Base-by-base conservation (phyloP, 2,329 filamentous ascomycete species). In the Apiospora phragmitis region DNA sequence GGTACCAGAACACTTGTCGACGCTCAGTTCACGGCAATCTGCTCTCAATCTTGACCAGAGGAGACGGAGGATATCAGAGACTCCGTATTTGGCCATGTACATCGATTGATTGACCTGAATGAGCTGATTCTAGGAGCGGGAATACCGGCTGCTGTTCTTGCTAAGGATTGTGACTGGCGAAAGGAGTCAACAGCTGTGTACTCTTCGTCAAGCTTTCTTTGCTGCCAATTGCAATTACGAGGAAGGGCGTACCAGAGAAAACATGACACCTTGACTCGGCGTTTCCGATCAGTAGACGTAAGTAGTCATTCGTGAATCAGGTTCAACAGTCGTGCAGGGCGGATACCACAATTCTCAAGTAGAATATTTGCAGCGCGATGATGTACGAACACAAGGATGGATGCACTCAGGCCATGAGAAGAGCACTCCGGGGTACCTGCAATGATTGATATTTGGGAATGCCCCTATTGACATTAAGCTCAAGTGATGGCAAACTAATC, bases 391-490 rank as follows among this genome's bases (percentile, higher is more conserved):
- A 41, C 14, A 3, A 41, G 8, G 38, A 41, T 4, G 4, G 35
- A 12, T 41, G 43, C 43, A 8, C 18, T n/a, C 16, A 1, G 18
- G 4, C 21, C 9, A 47, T 47, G 21, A 47, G 6, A 47, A n/a
- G 43, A 47, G 21, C 18, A n/a, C 43, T n/a, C 7, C 7, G 43
- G 43, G 18, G 43, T 73, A 83, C 81, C 70, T 83, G 81, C 38
- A 78, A 80, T 14, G 80, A 82, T 77, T 77, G 82, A 83, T 32
- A 83, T 77, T 71, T 83, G 78, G 74, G 81, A 83, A 70, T 77
- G 74, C 1, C 68, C 43, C 55, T 2, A 38, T 38, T 12, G 18
- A 6, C 11, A 4, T 55, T 3, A 11, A 51, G 49, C n/a, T 4
- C 24, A 32, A 9, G n/a, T 55, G 11, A 8, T 11, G 29, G 32